These are phyloP conservation scores for Lathyrus tuberosus DNA, from an alignment of 306 rosid genomes.

Conservation along the genomic window DNA sequence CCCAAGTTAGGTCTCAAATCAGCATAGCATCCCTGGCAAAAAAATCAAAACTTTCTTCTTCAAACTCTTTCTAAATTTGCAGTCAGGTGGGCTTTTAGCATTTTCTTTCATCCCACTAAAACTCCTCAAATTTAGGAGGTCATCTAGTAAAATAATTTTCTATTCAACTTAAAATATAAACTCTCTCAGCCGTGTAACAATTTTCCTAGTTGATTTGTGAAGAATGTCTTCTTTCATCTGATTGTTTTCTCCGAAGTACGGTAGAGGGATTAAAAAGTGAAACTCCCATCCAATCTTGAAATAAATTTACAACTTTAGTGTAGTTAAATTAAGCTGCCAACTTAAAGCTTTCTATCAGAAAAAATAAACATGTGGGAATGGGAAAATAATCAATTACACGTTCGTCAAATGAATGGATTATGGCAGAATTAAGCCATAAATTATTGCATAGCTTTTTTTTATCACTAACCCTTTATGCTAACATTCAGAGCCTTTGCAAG, in stretches of 20 bases:
- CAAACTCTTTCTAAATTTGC: too few relatives aligned
- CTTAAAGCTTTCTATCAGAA: slow-evolving; percentile 8
- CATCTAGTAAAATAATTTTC: too few relatives aligned
- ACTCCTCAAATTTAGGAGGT: too few relatives aligned
- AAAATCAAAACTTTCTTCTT: too few relatives aligned
- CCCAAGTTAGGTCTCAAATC: too few relatives aligned
- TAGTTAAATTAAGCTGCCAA: slow-evolving; percentile 12
- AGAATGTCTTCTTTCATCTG: not conserved
- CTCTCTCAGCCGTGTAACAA: too few relatives aligned
- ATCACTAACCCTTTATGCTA: slow-evolving; percentile 26
- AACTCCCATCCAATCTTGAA: slow-evolving; percentile 21
- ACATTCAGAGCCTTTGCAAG: slow-evolving; percentile 31
- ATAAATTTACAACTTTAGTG: not conserved
- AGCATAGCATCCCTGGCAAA: too few relatives aligned
- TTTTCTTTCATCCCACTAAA: too few relatives aligned
- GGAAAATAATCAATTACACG: not conserved
- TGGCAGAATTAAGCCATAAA: slow-evolving; percentile 19
- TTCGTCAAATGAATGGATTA: slow-evolving; percentile 21
- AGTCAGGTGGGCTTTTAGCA: too few relatives aligned
- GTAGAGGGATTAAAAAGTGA: not conserved
- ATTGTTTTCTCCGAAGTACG: too few relatives aligned
- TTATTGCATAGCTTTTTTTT: slow-evolving; percentile 13
- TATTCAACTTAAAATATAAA: too few relatives aligned
- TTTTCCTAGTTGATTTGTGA: too few relatives aligned
- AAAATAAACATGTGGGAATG: not conserved